phyloP scores from a whole-genome alignment of 306 rosid species.

The Astragalus membranaceus region DNA sequence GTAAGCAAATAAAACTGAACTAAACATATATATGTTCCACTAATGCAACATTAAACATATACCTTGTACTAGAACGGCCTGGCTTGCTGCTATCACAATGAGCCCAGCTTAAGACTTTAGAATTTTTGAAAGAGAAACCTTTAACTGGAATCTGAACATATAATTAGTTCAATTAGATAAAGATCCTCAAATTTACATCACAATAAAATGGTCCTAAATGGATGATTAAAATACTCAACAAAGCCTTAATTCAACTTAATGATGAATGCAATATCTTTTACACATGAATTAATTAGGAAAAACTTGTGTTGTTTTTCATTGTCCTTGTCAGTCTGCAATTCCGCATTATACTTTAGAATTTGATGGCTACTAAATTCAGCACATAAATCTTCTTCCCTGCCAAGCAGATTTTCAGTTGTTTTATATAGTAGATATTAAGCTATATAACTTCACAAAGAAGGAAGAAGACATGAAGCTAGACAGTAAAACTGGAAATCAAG shows the following conservation, averaged over 20 bases:
- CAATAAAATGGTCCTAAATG: not conserved
- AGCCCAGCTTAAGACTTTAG: slow-evolving; percentile 66
- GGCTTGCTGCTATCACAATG: slow-evolving; percentile 90
- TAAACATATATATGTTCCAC: not conserved
- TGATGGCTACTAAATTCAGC: not conserved
- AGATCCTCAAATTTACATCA: slow-evolving; percentile 12
- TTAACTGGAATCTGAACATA: slow-evolving; percentile 62
- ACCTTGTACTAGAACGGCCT: slow-evolving; percentile 62
- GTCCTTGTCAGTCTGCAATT: not conserved
- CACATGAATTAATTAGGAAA: not conserved
- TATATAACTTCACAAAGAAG: not conserved
- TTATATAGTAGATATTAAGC: not conserved
- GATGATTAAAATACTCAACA: not conserved
- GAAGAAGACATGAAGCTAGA: not conserved
- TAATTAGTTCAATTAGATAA: slow-evolving; percentile 8
- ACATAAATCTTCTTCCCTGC: not conserved
- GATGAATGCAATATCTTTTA: not conserved
- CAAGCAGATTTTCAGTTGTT: slow-evolving; percentile 9
- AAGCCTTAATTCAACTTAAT: slow-evolving; percentile 4
- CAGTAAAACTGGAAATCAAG: not conserved
- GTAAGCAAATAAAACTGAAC: slow-evolving; percentile 16
- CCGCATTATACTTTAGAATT: not conserved
- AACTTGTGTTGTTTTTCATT: not conserved
- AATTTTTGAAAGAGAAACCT: slow-evolving; percentile 61
- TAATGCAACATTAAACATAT: slow-evolving; percentile 11